Evolutionary conservation across 352 stramenopile species (phyloP).

Genomic region (Halophytophthora batemanensis): DNA sequence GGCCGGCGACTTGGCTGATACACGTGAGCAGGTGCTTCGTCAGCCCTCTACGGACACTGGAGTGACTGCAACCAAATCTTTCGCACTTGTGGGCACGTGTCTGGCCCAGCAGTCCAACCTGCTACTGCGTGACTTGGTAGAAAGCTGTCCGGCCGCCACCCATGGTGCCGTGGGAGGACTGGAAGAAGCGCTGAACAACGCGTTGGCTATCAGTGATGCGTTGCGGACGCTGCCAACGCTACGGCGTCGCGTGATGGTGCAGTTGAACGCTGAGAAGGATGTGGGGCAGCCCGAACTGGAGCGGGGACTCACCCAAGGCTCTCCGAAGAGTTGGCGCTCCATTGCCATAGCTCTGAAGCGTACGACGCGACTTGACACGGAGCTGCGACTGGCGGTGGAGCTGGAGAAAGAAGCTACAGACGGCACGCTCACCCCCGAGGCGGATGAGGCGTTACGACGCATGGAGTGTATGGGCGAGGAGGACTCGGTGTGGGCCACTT

Average conservation of each 20-base stretch:
- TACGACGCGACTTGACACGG: conserved; percentile 12
- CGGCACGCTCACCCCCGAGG: conserved; percentile 1
- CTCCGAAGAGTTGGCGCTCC: conserved; percentile 22
- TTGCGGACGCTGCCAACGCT: conserved; percentile 13
- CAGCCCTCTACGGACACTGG: background rate
- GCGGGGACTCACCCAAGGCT: conserved; percentile 9
- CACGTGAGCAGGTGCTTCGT: conserved; percentile 13
- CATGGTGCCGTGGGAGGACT: no score
- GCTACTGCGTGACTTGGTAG: conserved; percentile 20
- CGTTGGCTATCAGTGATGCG: conserved; percentile 19
- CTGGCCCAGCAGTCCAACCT: conserved; percentile 33
- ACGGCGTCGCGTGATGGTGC: conserved; percentile 12
- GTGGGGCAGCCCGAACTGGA: background rate
- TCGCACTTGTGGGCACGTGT: conserved; percentile 27
- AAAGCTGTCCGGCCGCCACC: no score
- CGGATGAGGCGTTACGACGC: no score
- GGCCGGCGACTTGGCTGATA: conserved; percentile 9
- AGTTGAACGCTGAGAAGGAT: conserved; percentile 3
- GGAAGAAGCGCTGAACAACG: conserved; percentile 24
- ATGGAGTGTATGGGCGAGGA: conserved; percentile 17
- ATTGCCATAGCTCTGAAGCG: conserved; percentile 26
- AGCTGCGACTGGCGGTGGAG: conserved; percentile 18
- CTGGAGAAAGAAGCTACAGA: conserved; percentile 6
- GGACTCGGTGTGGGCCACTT: conserved; percentile 18
- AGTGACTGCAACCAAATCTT: conserved; percentile 9